Evolutionary conservation across 225 moss, liverwort and hornwort species (phyloP), one percentile per base, ranked within the genome.

Genomic region (Physcomitrellopsis africana): DNA sequence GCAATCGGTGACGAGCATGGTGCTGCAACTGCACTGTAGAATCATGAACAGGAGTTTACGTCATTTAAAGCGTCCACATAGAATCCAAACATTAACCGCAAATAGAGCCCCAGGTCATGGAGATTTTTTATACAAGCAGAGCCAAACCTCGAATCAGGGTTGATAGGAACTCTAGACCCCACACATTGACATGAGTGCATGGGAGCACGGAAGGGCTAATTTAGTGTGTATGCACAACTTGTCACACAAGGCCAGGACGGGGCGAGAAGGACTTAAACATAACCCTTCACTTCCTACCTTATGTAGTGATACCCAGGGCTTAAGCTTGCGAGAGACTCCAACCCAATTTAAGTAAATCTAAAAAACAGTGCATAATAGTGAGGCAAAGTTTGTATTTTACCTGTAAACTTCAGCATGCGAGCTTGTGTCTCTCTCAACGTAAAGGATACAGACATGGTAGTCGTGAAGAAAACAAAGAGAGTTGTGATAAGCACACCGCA

Each of bases 371-470:
- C 23, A 43, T 44, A 16, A 58, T 44, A 46, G 45, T 43, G 23
- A 24, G 9, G 15, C 16, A 10, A 37, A 37, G 70, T 23, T 26
- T 23, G 10, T 15, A 17, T 51, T 1, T 26, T 85, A 92, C 84
- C 88, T 45, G 91, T 91, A 70, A 88, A 91, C 47, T 86, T 88
- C 26, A 91, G 84, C 91, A 91, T 91, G 57, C 91, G 88, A 67
- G 88, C 72, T 79, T 91, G 91, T 54, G 91, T 91, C 73, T 91
- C 91, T 65, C 88, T 82, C 72, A 96, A 80, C 54, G 96, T 96
- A 81, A 96, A 96, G 22, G 96, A 96, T 42, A 96, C 96, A 14
- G 96, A 96, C 96, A 96, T 96, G 32, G 96, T 96, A 11, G 96
- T 94, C 11, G 96, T 96, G 78, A 96, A 99, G 79, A 99, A 99